Evolutionary conservation across 2,329 filamentous ascomycete species (phyloP).

Genomic region (Ophiosphaerella herpotricha): DNA sequence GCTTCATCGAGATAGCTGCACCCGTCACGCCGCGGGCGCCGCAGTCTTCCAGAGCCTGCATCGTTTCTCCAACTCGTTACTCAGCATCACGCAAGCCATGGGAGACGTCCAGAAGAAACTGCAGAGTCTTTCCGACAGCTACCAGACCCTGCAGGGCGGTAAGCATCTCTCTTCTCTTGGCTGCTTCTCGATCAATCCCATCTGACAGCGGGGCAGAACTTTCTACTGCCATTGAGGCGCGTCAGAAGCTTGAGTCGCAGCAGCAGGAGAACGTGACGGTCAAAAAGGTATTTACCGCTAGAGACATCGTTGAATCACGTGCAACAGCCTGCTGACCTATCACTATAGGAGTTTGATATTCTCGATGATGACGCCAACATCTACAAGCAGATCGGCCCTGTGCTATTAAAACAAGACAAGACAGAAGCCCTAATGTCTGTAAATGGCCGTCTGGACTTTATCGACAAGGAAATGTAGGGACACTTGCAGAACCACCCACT

Average conservation of each 20-base stretch:
- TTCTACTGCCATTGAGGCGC: slow-evolving; percentile 72
- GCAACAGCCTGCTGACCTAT: slow-evolving; percentile 1
- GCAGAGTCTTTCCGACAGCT: slow-evolving; percentile 84
- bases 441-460: slow-evolving; percentile 88
- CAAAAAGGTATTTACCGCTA: slow-evolving; percentile 64
- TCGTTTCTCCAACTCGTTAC: slow-evolving; percentile 25
- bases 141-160: slow-evolving; percentile 85
- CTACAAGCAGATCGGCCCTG: slow-evolving; percentile 93
- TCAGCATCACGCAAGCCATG: slow-evolving; percentile 39
- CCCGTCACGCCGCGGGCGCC: slow-evolving; percentile 29
- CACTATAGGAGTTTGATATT: slow-evolving; percentile 73
- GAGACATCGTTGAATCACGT: not conserved
- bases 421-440: slow-evolving; percentile 88
- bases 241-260: slow-evolving; percentile 92
- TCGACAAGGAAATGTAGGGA: slow-evolving; percentile 86
- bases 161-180: slow-evolving; percentile 16
- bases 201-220: slow-evolving; percentile 65
- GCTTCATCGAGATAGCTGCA: slow-evolving; percentile 23
- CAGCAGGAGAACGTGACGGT: slow-evolving; percentile 91
- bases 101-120: slow-evolving; percentile 73
- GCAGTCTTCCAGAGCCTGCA: slow-evolving; percentile 4
- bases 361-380: slow-evolving; percentile 84
- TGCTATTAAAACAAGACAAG: slow-evolving; percentile 93
- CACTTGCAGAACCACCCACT: not conserved
- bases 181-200: not conserved